A percentile compares a stretch with the other conserved stretches of the same genome.
These are phyloP conservation scores for Leccinum olivaceopallidum DNA, from an alignment of 768 basidiomycete species.

Conservation along the genomic window DNA sequence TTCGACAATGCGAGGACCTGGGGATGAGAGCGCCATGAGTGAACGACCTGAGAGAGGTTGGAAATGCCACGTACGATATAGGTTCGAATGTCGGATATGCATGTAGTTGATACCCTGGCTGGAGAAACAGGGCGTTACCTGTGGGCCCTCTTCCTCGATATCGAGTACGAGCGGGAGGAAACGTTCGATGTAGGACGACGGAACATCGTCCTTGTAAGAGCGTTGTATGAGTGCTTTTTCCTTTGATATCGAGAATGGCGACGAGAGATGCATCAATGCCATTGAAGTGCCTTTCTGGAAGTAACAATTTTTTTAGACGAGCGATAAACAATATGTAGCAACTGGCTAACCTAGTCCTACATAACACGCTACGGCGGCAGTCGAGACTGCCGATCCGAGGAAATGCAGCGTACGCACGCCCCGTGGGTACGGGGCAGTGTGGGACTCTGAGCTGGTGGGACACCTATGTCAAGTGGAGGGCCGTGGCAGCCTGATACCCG, in stretches of 20 bases:
- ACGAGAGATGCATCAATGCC: slow-evolving; percentile 76
- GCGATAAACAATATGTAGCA: too few species aligned
- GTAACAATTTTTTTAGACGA: too few species aligned
- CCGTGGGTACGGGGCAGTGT: too few species aligned
- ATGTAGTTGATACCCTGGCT: slow-evolving; percentile 96
- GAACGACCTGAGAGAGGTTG: not conserved
- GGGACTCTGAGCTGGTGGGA: too few species aligned
- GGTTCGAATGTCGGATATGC: slow-evolving; percentile 90
- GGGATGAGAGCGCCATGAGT: not conserved
- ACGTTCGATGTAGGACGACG: slow-evolving; percentile 84
- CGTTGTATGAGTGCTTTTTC: slow-evolving; percentile 95
- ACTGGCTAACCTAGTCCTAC: too few species aligned
- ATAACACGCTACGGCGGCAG: too few species aligned
- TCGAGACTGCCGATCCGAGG: too few species aligned
- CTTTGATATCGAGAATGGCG: slow-evolving; percentile 97
- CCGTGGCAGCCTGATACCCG: too few species aligned
- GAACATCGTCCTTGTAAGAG: slow-evolving; percentile 95
- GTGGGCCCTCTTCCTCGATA: slow-evolving; percentile 95
- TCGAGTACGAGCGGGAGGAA: slow-evolving; percentile 94
- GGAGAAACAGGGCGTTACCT: slow-evolving; percentile 95
- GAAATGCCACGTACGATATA: slow-evolving; percentile 66
- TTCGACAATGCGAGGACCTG: slow-evolving; percentile 94
- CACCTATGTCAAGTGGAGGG: too few species aligned
- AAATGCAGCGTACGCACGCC: too few species aligned
- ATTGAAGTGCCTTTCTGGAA: slow-evolving; percentile 27